phyloP scores from a whole-genome alignment of 2,329 filamentous ascomycete species.

The Sporothrix brasiliensis region DNA sequence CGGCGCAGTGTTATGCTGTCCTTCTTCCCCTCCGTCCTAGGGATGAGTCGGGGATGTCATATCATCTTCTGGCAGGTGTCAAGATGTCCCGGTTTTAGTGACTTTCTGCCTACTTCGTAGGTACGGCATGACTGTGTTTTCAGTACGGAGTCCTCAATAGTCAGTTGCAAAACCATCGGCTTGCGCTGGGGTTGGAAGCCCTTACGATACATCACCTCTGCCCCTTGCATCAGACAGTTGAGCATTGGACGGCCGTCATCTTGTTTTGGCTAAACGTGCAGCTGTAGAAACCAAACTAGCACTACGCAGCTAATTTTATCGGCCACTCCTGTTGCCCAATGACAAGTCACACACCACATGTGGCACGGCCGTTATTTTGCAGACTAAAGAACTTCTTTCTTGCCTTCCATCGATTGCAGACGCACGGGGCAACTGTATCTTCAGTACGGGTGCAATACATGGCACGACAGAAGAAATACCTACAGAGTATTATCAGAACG shows the following conservation, averaged over 20 bases:
- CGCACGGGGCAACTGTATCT: not conserved
- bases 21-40: not conserved
- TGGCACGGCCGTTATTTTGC: conserved; percentile 11
- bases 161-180: not conserved
- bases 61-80: not conserved
- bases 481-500: no score
- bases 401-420: conserved; percentile 17
- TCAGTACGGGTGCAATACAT: not conserved
- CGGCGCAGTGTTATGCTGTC: not conserved
- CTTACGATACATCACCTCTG: conserved; percentile 3
- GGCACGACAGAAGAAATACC: no score
- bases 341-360: not conserved
- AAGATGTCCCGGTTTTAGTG: not conserved
- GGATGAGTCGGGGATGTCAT: not conserved
- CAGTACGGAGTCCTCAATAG: no score
- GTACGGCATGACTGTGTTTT: no score
- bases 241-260: conserved; percentile 9
- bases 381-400: conserved; percentile 6
- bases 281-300: conserved; percentile 15
- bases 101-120: not conserved
- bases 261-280: conserved; percentile 17
- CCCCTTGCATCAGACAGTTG: conserved; percentile 12
- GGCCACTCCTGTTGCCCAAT: conserved; percentile 13
- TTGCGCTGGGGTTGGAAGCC: not conserved
- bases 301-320: conserved; percentile 21